Conservation (phyloP, 2,329 filamentous ascomycete species). For the Monilinia fructicola region DNA sequence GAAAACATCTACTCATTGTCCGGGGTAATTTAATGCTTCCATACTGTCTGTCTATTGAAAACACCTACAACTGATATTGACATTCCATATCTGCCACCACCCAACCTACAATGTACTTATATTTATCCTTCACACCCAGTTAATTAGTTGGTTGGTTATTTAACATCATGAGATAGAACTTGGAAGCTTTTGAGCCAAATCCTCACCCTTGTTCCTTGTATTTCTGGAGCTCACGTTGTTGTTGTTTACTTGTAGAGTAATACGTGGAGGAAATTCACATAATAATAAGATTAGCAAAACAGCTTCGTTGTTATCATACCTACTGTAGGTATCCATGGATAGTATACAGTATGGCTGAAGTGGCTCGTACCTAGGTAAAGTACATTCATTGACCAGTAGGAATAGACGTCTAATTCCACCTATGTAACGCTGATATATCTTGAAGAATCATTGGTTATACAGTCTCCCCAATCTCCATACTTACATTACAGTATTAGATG, state of each 20-base stretch:
- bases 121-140: not conserved
- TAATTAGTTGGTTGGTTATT: not conserved
- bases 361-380: too few species aligned
- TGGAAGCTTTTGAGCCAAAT: not conserved
- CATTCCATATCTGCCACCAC: too few species aligned
- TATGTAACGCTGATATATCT: not conserved
- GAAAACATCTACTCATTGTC: not conserved
- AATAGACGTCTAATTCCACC: not conserved
- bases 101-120: too few species aligned
- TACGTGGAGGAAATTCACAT: not conserved
- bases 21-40: not conserved
- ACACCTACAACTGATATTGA: not conserved
- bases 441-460: conserved; percentile 3
- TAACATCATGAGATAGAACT: not conserved
- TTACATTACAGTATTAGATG: not conserved
- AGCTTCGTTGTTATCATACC: not conserved
- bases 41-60: not conserved
- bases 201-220: not conserved
- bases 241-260: not conserved
- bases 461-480: not conserved
- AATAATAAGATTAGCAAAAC: not conserved
- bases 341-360: not conserved
- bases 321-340: not conserved
- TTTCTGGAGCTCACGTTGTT: not conserved
- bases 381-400: not conserved